Base-by-base conservation (phyloP, 257 asterid genomes). In the Primulina tabacum region DNA sequence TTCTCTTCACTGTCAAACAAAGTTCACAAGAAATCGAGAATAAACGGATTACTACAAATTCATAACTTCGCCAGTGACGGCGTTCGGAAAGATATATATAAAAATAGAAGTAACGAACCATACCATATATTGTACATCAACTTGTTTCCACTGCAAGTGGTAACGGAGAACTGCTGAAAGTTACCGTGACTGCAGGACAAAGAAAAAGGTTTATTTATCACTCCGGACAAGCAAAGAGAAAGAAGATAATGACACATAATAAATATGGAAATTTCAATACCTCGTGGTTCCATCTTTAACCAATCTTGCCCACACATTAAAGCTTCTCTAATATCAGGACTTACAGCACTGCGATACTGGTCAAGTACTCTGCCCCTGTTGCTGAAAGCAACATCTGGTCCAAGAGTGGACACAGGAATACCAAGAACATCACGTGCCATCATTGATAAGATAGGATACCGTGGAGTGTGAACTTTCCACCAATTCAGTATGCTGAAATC, bases 381-480 rank as follows among this genome's bases (percentile, higher is more conserved):
- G 82, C 87, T 86, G 76, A 89, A 88, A 16, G 87, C 90, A 62
- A 81, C 76, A 68, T 88, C 97, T 7, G 80, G 85, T 47, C 84
- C 95, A 72, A 94, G 87, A 40, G 97, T 89, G 40, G 97, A 87
- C 61, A 88, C 86, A 8, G 97, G 97, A 72, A 89, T 76, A 7
- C 84, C 92, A 79, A 94, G 87, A 60, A 91, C 68, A 81, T 94
- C 99, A 10, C 97, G 96, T 4, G 99, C 99, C 90, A 94, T 88
- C 89, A 85, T 82, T 11, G 99, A 94, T 78, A 91, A 85, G 67
- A 88, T 82, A 12, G 99, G 97, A 72, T 94, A 91, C 89, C 97
- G 86, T 6, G 99, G 99, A 2, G 92, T 88, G 75, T 94, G 97
- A 61, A 94, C 99, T 82, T 88, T 94, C 99, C 99, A 94, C 99